Conservation (phyloP, 2,329 filamentous ascomycete species). For the Paecilomyces sp. region DNA sequence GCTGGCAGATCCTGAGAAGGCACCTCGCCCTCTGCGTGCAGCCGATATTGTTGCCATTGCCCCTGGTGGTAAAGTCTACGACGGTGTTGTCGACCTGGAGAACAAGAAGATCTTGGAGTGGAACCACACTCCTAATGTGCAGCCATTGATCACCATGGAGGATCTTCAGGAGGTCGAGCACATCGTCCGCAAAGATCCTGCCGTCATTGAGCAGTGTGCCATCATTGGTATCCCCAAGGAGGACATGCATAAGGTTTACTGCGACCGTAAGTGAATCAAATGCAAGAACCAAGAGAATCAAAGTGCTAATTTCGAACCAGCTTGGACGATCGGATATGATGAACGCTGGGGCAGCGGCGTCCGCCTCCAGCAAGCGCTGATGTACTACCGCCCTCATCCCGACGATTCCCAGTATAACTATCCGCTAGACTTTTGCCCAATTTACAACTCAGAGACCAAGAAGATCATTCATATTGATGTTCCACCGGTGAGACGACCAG, state of each 20-base stretch:
- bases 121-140: slow-evolving; percentile 67
- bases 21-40: slow-evolving; percentile 59
- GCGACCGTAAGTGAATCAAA: slow-evolving; percentile 57
- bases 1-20: slow-evolving; percentile 58
- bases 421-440: slow-evolving; percentile 89
- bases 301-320: slow-evolving; percentile 24
- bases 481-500: slow-evolving; percentile 65
- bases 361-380: slow-evolving; percentile 82
- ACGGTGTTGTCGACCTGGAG: slow-evolving; percentile 70
- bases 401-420: slow-evolving; percentile 89
- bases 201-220: slow-evolving; percentile 83
- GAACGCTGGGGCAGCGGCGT: slow-evolving; percentile 74
- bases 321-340: slow-evolving; percentile 93
- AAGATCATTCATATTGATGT: slow-evolving; percentile 75
- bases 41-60: slow-evolving; percentile 81
- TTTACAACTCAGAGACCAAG: slow-evolving; percentile 74
- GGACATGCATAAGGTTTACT: slow-evolving; percentile 94
- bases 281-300: not conserved
- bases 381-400: slow-evolving; percentile 84
- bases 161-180: slow-evolving; percentile 76
- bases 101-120: slow-evolving; percentile 63
- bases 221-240: slow-evolving; percentile 71
- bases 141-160: slow-evolving; percentile 89
- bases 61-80: slow-evolving; percentile 69
- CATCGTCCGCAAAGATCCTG: slow-evolving; percentile 67